These are phyloP conservation scores for Penicillium waksmanii DNA, from an alignment of 495 filamentous ascomycete genomes.

Conservation along the genomic window DNA sequence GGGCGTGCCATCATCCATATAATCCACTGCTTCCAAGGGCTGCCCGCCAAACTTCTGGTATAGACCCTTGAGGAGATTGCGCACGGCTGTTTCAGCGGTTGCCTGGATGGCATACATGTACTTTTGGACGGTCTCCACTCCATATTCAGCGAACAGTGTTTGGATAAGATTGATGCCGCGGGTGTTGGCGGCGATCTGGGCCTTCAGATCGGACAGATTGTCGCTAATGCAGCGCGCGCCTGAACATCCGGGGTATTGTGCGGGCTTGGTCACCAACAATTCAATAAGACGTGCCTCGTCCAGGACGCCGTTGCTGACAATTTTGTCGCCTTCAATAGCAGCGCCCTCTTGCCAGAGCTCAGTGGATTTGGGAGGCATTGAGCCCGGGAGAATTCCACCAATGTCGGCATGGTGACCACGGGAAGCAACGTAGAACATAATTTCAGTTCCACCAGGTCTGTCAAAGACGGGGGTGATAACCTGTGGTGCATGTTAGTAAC, in stretches of 20 bases:
- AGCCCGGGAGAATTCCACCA: constrained; percentile 91
- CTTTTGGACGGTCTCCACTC: constrained; percentile 87
- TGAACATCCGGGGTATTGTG: constrained; percentile 82
- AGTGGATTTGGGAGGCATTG: constrained; percentile 93
- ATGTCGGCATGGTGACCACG: constrained; percentile 97
- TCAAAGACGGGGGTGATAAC: constrained; percentile 85
- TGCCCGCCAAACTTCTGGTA: constrained; percentile 75
- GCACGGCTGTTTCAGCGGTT: constrained; percentile 86
- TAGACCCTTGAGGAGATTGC: constrained; percentile 80
- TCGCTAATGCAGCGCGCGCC: constrained; percentile 90
- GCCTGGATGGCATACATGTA: constrained; percentile 96
- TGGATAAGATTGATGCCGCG: constrained; percentile 93
- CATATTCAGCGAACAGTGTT: constrained; percentile 84
- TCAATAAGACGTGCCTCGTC: constrained; percentile 86
- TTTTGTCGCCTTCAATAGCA: constrained; percentile 89
- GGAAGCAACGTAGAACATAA: constrained; percentile 96
- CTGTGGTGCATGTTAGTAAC: constrained; percentile 17
- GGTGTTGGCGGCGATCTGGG: constrained; percentile 94
- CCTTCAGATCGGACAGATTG: constrained; percentile 95
- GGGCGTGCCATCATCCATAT: constrained; percentile 96
- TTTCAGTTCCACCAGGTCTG: constrained; percentile 68
- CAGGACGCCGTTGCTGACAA: constrained; percentile 88
- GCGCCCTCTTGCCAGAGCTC: constrained; percentile 96
- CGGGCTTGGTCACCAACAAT: constrained; percentile 80
- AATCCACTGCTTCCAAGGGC: constrained; percentile 82